Evolutionary conservation across 805 yeast genomes (phyloP).

Genomic region (Dipodascus geniculatus): DNA sequence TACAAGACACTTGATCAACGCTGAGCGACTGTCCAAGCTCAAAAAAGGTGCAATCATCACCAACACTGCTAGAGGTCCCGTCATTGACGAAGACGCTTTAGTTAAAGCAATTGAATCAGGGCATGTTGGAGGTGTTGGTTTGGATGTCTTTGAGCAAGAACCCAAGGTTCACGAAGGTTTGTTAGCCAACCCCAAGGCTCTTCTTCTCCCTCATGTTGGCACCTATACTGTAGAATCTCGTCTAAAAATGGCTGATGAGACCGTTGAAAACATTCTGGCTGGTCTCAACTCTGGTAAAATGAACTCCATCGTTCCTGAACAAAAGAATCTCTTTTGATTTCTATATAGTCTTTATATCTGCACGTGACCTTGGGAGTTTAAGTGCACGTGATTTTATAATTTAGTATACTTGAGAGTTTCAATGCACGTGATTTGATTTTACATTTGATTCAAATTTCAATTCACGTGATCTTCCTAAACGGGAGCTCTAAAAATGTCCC

Average conservation of each 20-base stretch:
- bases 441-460: no score
- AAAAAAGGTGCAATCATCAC: conserved; percentile 35
- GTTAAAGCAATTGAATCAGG: conserved; percentile 29
- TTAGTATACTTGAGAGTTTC: no score
- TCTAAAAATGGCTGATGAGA: conserved; percentile 64
- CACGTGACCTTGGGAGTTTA: background rate
- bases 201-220: conserved; percentile 42
- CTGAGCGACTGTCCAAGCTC: conserved; percentile 29
- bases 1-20: conserved; percentile 47
- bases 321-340: background rate
- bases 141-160: conserved; percentile 42
- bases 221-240: conserved; percentile 30
- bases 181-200: conserved; percentile 31
- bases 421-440: no score
- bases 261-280: conserved; percentile 48
- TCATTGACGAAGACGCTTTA: conserved; percentile 34
- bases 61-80: conserved; percentile 41
- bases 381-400: no score
- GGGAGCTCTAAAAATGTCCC: background rate
- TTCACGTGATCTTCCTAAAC: no score
- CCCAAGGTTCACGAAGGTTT: conserved; percentile 38
- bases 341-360: background rate
- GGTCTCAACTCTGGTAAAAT: conserved; percentile 55
- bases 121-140: conserved; percentile 35
- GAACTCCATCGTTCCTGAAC: conserved; percentile 61